Evolutionary conservation across 225 moss, liverwort and hornwort species (phyloP).

Genomic region (Marchantia polymorpha): DNA sequence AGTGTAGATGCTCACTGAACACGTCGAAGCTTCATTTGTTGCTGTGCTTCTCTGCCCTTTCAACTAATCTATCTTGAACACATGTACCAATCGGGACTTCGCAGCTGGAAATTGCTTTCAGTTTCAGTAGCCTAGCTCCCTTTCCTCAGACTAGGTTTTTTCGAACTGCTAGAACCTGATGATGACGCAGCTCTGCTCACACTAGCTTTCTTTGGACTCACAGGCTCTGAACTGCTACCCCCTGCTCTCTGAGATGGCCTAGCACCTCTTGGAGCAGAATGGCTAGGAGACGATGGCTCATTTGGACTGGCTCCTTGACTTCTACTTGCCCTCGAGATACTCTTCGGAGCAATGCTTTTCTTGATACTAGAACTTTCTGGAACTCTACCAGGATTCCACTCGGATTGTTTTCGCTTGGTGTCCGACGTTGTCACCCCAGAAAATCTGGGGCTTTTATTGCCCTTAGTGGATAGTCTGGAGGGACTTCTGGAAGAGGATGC

Average conservation of each 20-base stretch:
- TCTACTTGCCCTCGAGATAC: neutral
- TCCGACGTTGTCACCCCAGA: neutral
- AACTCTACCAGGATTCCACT: neutral
- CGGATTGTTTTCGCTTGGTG: neutral
- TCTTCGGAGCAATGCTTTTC: neutral
- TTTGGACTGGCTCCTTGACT: neutral
- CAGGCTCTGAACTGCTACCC: neutral
- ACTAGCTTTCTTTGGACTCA: neutral
- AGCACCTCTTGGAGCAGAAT: too few species aligned
- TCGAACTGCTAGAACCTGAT: neutral
- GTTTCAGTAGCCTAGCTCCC: neutral
- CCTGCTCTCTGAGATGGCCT: neutral
- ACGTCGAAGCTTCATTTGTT: neutral
- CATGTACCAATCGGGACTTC: neutral
- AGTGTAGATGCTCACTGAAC: neutral
- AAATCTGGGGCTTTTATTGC: neutral
- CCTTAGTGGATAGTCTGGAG: neutral
- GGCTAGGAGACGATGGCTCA: neutral
- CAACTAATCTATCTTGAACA: neutral
- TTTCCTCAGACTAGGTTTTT: neutral
- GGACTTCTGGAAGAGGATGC: neutral
- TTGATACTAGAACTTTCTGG: slow-evolving; percentile 9
- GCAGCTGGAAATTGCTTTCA: neutral
- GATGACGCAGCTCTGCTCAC: neutral
- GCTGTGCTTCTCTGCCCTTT: neutral